Evolutionary conservation across 1,284 basidiomycete species (phyloP), one percentile per base, ranked within the genome.

Genomic region (Pseudozyma tsukubaensis): DNA sequence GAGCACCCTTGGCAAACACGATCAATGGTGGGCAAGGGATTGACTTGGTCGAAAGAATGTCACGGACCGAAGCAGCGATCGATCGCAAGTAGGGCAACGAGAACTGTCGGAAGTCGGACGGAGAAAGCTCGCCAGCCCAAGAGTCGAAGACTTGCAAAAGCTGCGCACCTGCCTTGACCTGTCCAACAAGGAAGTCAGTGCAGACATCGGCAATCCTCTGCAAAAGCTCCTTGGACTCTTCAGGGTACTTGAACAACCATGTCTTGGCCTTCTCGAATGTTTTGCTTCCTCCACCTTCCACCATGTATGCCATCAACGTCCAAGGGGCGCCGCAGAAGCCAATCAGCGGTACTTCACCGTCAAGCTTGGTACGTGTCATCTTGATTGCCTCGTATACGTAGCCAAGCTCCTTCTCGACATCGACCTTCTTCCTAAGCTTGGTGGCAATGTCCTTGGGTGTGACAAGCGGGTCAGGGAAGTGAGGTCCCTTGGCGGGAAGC

Each of bases 241-340:
- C 78, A 6, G 82, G 81, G 55, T 83, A 71, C 54, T 81, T 75
- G 70, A 79, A 84, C 39, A 84, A 71, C 83, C 83, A 84, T 13
- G 68, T 48, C 64, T 84, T 84, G 48, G 83, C 83, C 67, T 83
- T 83, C 51, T 82, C 82, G 56, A 83, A 84, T 19, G 65, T 74
- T 65, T 81, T 82, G 55, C 72, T 77, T 24, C 83, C 83, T 39
- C 83, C 83, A 18, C 83, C 83, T 42, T 84, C 83, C 24, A 84
- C 78, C 83, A 84, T 84, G 64, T 84, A 84, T 16, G 83, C 82
- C 83, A 84, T 84, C 43, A 84, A 65, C 19, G 83, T 84, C 83
- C 83, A 84, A 1, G 83, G 83, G 19, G 82, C 80, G 36, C 83
- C 83, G 53, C 80, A 81, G 69, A 84, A 83, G 21, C 83, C 83